Base-by-base conservation (phyloP, 441 rosid species). In the Hura crepitans region DNA sequence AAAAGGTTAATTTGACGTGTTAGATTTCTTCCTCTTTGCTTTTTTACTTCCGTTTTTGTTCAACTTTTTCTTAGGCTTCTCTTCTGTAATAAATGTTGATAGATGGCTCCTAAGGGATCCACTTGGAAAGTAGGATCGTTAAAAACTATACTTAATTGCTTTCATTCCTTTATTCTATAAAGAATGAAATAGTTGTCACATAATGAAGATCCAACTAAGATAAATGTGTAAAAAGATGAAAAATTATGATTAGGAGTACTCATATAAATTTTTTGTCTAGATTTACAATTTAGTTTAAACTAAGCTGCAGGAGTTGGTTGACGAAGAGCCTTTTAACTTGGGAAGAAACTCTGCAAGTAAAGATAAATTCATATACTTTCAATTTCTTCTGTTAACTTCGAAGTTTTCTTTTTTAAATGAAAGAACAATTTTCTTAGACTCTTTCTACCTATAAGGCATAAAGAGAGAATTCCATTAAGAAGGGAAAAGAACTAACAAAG, bases 311-410 rank as follows among this genome's bases (percentile, higher is more conserved):
- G 69, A 66, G 73, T 72, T 70, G 75, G 75, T 62, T 82, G 78
- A 70, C 61, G 70, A 27, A 77, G 57, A 73, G 76, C 76, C 72
- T 77, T n/a, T 82, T 39, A 83, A 62, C 72, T 91, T 92, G 0
- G 93, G 98, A 62, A 93, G 97, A 78, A 85, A 85, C 54, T 91
- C 92, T 0, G 90, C 74, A 47, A 91, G 93, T 11, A 70, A 30
- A 45, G 98, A 72, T 67, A 94, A 88, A 68, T 89, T n/a, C 89
- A 73, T 82, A 87, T 11, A 84, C 90, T 42, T 42, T 42, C 46
- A 42, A 42, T 42, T 42, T 42, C 46, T 42, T 42, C 46, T 42
- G 46, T 14, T 14, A 2, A 14, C 46, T 42, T 42, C 46, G 46
- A 42, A 42, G 46, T 42, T 42, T 42, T 2, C 12, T 42, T 42